Evolutionary conservation across 345 rosid species (phyloP).

Genomic region (Gossypium raimondii): DNA sequence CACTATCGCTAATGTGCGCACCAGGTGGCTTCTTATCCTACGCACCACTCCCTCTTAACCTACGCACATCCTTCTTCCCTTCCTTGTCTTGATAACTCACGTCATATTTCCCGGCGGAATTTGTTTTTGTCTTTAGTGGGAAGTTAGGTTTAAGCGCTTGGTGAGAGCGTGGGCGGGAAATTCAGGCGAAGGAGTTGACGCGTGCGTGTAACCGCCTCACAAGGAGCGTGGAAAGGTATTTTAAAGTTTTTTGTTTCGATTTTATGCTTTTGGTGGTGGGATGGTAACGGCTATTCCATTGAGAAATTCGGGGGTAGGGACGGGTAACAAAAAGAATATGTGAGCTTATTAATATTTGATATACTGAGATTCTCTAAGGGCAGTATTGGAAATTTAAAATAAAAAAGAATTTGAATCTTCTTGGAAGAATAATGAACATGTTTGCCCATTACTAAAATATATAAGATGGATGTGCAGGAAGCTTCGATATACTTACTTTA

Average conservation of each 20-base stretch:
- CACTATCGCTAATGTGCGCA: conserved; percentile 39
- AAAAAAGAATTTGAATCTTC: background rate
- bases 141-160: background rate
- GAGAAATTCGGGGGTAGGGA: background rate
- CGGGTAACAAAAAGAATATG: too few relatives aligned
- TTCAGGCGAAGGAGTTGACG: background rate
- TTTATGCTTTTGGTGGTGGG: background rate
- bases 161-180: background rate
- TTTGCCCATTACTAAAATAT: too few relatives aligned
- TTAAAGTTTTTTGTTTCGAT: background rate
- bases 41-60: conserved; percentile 16
- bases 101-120: background rate
- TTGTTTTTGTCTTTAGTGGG: background rate
- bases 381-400: background rate
- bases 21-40: conserved; percentile 27
- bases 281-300: background rate
- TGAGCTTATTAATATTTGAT: background rate
- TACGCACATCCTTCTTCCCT: conserved; percentile 8
- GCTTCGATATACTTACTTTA: too few relatives aligned
- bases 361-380: background rate
- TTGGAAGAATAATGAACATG: background rate
- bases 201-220: background rate
- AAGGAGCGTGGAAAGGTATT: background rate
- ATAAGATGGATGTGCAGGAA: too few relatives aligned
- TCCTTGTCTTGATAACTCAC: background rate